Conservation (phyloP, 345 rosid genomes). For the Moricandia moricandioides region DNA sequence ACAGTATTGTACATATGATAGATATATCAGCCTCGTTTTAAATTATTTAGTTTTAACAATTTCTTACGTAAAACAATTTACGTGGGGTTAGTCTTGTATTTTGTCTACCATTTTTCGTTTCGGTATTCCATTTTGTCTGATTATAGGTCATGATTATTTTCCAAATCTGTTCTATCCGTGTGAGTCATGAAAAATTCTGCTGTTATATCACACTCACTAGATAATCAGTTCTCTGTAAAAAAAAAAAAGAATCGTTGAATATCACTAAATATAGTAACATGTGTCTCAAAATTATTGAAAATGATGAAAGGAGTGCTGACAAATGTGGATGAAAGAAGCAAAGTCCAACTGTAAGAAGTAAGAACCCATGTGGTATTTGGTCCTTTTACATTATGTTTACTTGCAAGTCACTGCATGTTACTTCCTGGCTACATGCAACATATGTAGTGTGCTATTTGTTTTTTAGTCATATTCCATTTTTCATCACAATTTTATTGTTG, state of each 20-base stretch:
- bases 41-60: neutral
- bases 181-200: neutral
- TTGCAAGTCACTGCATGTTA: slow-evolving; percentile 41
- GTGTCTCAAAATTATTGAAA: slow-evolving; percentile 23
- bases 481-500: slow-evolving; percentile 5
- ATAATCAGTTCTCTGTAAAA: neutral
- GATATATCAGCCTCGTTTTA: neutral
- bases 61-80: neutral
- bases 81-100: neutral
- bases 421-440: slow-evolving; percentile 35
- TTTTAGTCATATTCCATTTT: neutral
- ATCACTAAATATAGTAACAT: neutral
- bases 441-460: neutral
- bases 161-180: neutral
- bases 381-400: slow-evolving; percentile 33
- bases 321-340: slow-evolving; percentile 37
- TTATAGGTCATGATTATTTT: neutral
- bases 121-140: neutral
- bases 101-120: neutral
- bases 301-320: slow-evolving; percentile 28
- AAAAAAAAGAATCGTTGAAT: neutral
- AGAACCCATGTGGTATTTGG: slow-evolving; percentile 39
- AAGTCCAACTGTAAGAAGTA: slow-evolving; percentile 36
- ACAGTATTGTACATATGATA: neutral
- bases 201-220: neutral